Evolutionary conservation across 2,329 filamentous ascomycete genomes (phyloP).

Genomic region (Dothistroma septosporum): DNA sequence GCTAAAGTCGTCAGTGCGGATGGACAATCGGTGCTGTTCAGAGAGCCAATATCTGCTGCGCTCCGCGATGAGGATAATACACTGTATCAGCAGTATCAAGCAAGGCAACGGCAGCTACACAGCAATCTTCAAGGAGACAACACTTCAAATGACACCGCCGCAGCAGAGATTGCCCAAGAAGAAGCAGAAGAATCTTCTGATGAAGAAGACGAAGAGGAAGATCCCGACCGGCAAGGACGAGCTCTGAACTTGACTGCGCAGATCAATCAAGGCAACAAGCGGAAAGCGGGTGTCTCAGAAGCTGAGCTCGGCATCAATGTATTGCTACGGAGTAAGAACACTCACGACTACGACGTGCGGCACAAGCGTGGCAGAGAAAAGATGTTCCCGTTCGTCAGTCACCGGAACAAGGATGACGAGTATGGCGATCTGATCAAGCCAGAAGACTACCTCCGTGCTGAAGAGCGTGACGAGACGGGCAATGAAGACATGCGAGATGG

Average conservation of each 20-base stretch:
- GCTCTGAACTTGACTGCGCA: conserved; percentile 84
- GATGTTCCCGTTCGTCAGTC: conserved; percentile 82
- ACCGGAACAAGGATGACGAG: conserved; percentile 76
- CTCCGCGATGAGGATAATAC: conserved; percentile 73
- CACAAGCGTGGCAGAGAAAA: conserved; percentile 89
- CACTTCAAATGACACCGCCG: conserved; percentile 65
- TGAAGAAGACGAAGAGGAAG: conserved; percentile 83
- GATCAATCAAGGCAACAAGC: conserved; percentile 71
- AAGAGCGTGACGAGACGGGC: conserved; percentile 77
- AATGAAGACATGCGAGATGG: conserved; percentile 57
- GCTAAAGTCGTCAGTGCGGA: conserved; percentile 51
- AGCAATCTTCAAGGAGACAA: conserved; percentile 71
- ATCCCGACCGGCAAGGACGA: conserved; percentile 85
- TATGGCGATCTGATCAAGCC: conserved; percentile 92
- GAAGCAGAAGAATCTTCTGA: conserved; percentile 81
- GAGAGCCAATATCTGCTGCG: conserved; percentile 51
- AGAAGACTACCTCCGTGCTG: conserved; percentile 87
- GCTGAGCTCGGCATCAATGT: conserved; percentile 91
- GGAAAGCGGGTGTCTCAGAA: conserved; percentile 80
- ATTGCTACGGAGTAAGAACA: conserved; percentile 72
- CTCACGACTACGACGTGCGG: conserved; percentile 90
- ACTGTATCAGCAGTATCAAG: conserved; percentile 87
- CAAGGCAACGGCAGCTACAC: conserved; percentile 81
- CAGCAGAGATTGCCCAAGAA: conserved; percentile 61
- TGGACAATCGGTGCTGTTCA: conserved; percentile 49